phyloP scores from a whole-genome alignment of 2,329 filamentous ascomycete species.

The Lasiodiplodia citricola region DNA sequence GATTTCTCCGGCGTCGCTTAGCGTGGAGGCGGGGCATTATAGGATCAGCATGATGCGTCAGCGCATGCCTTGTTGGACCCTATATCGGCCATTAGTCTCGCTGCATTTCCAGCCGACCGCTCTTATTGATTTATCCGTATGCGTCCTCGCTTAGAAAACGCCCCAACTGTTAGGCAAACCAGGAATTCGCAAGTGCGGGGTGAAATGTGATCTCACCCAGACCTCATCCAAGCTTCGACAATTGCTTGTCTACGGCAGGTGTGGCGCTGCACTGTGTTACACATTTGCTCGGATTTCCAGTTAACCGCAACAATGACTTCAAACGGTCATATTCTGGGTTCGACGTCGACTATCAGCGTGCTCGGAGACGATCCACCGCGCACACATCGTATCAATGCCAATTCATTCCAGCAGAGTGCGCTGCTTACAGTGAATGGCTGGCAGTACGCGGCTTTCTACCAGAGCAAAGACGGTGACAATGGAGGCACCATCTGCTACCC shows the following conservation, averaged over 20 bases:
- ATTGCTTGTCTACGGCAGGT: not conserved
- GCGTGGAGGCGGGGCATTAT: slow-evolving; percentile 1
- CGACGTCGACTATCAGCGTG: not conserved
- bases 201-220: not conserved
- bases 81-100: slow-evolving; percentile 2
- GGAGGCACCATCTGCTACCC: slow-evolving; percentile 46
- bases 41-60: slow-evolving; percentile 7
- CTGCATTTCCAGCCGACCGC: not conserved
- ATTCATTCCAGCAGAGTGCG: slow-evolving; percentile 57
- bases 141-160: not conserved
- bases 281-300: not conserved
- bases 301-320: not conserved
- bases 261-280: not conserved
- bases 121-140: slow-evolving; percentile 8
- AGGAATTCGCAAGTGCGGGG: slow-evolving; percentile 2
- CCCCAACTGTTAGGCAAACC: not conserved
- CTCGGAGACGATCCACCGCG: slow-evolving; percentile 38
- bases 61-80: not conserved
- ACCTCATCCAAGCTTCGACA: not conserved
- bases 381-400: slow-evolving; percentile 51
- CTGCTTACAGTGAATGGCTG: slow-evolving; percentile 55
- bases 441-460: slow-evolving; percentile 57
- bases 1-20: slow-evolving; percentile 13
- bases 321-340: not conserved
- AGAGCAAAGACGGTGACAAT: slow-evolving; percentile 33